Percentiles rank a stretch among this genome's conserved stretches.
These are phyloP conservation scores for Knufia fluminis DNA, from an alignment of 2,329 filamentous ascomycete species.

Conservation along the genomic window DNA sequence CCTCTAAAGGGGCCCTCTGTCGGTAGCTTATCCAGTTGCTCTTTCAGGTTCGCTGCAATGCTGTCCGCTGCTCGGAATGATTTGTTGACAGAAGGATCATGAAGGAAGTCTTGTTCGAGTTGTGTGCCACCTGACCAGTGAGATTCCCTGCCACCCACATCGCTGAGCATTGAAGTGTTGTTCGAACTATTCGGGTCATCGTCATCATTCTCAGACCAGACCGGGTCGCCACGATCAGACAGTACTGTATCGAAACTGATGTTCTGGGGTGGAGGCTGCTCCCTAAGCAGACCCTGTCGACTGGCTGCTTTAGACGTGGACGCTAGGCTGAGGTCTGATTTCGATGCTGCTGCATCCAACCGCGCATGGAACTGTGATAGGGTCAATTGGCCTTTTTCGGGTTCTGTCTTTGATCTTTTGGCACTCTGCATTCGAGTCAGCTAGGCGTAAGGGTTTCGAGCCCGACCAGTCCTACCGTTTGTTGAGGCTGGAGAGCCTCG, in stretches of 20 bases:
- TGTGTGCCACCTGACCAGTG: constrained; percentile 4
- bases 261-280: not conserved
- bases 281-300: not conserved
- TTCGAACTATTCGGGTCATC: not conserved
- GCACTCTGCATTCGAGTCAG: not conserved
- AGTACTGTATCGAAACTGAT: constrained; percentile 5
- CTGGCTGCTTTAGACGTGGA: not conserved
- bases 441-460: too few species aligned
- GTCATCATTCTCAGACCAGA: not conserved
- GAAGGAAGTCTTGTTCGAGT: constrained; percentile 11
- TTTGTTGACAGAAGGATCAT: not conserved
- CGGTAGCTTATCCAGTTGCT: constrained; percentile 26
- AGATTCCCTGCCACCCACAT: not conserved
- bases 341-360: not conserved
- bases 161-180: constrained; percentile 3
- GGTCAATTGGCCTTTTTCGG: not conserved
- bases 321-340: not conserved
- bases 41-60: not conserved
- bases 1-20: constrained; percentile 30
- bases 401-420: not conserved
- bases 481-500: not conserved
- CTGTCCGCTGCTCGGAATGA: not conserved
- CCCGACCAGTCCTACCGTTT: not conserved
- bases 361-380: not conserved
- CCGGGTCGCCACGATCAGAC: not conserved